Evolutionary conservation across 352 stramenopile species (phyloP), one percentile per base, ranked within the genome.

Genomic region (Phytophthora boehmeriae): DNA sequence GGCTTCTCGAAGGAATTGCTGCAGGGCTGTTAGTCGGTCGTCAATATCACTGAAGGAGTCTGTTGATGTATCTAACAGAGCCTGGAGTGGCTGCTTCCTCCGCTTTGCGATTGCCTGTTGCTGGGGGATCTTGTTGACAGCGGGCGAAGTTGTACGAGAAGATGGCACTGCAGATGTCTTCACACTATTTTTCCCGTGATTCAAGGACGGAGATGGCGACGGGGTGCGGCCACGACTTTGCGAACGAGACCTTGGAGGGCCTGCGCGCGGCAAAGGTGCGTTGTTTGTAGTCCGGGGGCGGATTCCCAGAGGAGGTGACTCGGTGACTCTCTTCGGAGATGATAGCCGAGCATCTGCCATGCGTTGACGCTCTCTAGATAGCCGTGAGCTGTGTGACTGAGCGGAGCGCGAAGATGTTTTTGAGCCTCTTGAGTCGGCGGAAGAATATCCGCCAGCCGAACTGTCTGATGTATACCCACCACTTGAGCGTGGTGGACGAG

Each of bases 41-140:
- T 95, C 86, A 47, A 95, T 92, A 49, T 95, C 85, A 38, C 82
- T 92, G 56, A 95, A 93, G 35, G 83, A 92, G 46, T 92, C 83
- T 4, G 83, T 48, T 0, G 83, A 90, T 8, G 78, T 91, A 43
- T 90, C 82, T 8, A 89, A 49, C 6, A 90, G 50, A 9, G 70
- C 75, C 42, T 64, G 56, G 5, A 71, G 63, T 16, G 45, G 56
- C 27, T 68, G 57, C 14, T 71, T 71, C 57, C 51, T 63, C 42
- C 66, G 34, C 25, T 54, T 48, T 14, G 50, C 19, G 17, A 52
- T 49, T 13, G 56, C 22, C 10, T 47, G 49, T 17, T 53, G 54
- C 45, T 43, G 42, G 13, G 45, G 50, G 16, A 32, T 58, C 25
- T 68, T 54, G 16, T 59, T 43, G 54, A 14, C n/a, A 22, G 23